Conservation (phyloP, 164 flowering plant genomes). For the Magnolia changhungtana region DNA sequence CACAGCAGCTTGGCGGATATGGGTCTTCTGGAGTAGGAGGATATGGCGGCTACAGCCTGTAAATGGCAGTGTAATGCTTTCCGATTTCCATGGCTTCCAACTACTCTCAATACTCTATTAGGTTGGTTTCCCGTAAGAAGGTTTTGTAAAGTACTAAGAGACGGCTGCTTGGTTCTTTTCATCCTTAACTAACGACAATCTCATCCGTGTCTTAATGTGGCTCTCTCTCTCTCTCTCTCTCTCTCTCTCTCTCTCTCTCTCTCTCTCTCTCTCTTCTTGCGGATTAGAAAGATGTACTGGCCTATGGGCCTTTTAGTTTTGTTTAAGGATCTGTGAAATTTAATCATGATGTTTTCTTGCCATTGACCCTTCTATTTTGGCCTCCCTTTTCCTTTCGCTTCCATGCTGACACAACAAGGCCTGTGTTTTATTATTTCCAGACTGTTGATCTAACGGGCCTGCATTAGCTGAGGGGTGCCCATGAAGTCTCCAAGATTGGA, state of each 20-base stretch:
- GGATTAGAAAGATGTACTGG: neutral
- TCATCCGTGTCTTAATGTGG: neutral
- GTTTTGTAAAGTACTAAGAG: slow-evolving; percentile 18
- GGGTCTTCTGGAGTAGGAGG: slow-evolving; percentile 65
- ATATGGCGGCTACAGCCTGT: slow-evolving; percentile 53
- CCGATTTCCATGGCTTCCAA: neutral
- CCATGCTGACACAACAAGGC: too few relatives aligned
- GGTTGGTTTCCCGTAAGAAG: slow-evolving; percentile 7
- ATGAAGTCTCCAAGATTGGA: too few relatives aligned
- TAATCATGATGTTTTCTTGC: neutral
- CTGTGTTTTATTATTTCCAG: too few relatives aligned
- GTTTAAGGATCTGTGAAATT: neutral
- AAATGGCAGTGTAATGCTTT: slow-evolving; percentile 10
- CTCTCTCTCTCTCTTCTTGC: neutral
- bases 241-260: neutral
- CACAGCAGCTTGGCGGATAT: slow-evolving; percentile 49
- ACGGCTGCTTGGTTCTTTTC: neutral
- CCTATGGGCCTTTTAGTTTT: neutral
- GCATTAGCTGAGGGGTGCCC: too few relatives aligned
- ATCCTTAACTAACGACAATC: neutral
- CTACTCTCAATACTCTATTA: neutral
- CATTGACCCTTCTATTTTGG: neutral
- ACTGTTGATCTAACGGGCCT: too few relatives aligned
- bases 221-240: neutral
- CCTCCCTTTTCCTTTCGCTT: too few relatives aligned